Base-by-base conservation (phyloP, 1,284 basidiomycete genomes). In the Cryptococcus sp. region DNA sequence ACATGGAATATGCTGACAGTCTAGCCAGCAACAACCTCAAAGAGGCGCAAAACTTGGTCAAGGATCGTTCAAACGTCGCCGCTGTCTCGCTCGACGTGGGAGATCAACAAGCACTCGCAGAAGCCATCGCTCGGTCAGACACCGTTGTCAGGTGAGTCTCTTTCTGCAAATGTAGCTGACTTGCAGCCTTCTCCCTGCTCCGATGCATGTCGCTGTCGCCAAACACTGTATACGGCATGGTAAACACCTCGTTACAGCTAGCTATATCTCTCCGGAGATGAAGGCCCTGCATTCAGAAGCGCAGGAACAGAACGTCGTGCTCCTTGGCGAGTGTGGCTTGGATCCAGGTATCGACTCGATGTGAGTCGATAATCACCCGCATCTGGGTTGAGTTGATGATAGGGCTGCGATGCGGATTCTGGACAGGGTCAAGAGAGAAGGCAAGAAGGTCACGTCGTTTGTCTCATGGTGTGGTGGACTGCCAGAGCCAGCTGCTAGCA, bases 261-360 rank as follows among this genome's bases (percentile, higher is more conserved):
- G 89, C 1, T 97, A 97, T 66, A 85, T 89, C 57, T 90, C 88
- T 0, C 80, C 82, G 1, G 82, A 80, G 19, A 95, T 97, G 87
- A 76, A 76, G 18, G 75, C 74, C 1, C 72, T 97, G 12, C 77
- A 92, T 63, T 62, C 78, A 6, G 89, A 87, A 3, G 91, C 92
- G 0, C 58, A 78, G 39, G 71, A 78, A 4, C 79, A 81, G 0
- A 80, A 82, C 39, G 81, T 95, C 16, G 75, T 93, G 1, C 75
- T 97, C 0, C 78, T 97, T 39, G 94, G 92, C 62, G 93, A 97
- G 73, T 90, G 95, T 41, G 92, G 92, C 2, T 76, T 97, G 0
- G 93, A 97, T 70, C 92, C 92, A 0, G 92, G 92, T n/a, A 87
- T 97, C 56, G 93, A 97, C 72, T 92, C 95, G 12, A 72, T 72